Evolutionary conservation across 23 red algal genomes (phyloP), one percentile per base, ranked within the genome.

Genomic region (Gracilaria domingensis): DNA sequence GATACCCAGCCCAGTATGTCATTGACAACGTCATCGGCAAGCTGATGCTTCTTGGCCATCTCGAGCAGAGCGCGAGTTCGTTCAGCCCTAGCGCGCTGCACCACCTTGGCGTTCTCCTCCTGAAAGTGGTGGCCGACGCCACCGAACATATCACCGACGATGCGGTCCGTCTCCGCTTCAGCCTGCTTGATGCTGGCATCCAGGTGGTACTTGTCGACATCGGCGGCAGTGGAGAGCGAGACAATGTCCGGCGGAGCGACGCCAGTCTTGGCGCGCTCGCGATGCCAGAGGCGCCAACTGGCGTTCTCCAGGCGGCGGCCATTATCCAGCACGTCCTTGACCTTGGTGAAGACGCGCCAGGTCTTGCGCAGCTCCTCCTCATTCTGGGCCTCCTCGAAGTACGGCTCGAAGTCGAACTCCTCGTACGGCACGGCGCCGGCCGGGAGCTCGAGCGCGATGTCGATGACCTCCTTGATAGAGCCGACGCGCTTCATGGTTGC

Each of bases 321-420:
- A 47, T 95, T 93, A 25, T 98, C 96, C 8, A 98, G 75, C 21
- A 98, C 96, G 86, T 98, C 96, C 66, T 98, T 98, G 80, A 98
- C 93, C 57, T 95, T 95, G 82, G 96, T 98, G 84, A 98, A 98
- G 12, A 98, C 93, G 12, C 96, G 75, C 96, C 96, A 98, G 45
- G 96, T 98, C 86, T 95, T 95, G 51, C 96, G 93, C 74, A 98
- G 92, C 65, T 98, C 96, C 73, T 98, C 96, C 79, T 98, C 96
- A 53, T 88, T 88, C 88, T 95, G 93, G 25, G 87, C 55, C 48
- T 95, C 96, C 61, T 95, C 80, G 59, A 95, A 93, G 84, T 98
- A 98, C 25, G 96, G 96, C 74, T 87, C 80, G 79, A 98, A 98
- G 58, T 98, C 96, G 66, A 93, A 98, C 42, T 98, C 96, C 79